These are phyloP conservation scores for Aciculosporium take DNA, from an alignment of 2,329 filamentous ascomycete genomes.

Conservation along the genomic window DNA sequence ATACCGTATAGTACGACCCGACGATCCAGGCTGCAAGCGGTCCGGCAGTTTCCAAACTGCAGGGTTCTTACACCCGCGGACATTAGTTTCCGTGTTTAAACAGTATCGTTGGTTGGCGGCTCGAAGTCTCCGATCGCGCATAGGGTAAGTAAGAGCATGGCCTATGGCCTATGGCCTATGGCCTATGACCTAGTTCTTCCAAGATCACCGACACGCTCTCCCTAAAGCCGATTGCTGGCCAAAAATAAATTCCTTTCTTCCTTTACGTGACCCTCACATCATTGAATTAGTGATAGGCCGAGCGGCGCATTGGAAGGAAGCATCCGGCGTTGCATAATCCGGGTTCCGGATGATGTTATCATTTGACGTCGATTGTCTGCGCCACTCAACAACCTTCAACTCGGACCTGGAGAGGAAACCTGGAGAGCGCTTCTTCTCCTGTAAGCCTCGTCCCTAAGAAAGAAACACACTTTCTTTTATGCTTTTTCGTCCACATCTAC, in stretches of 20 bases:
- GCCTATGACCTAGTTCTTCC: not conserved
- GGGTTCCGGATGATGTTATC: not conserved
- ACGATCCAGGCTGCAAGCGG: no score
- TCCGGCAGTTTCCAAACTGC: no score
- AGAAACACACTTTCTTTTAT: slow-evolving; percentile 17
- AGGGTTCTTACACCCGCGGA: no score
- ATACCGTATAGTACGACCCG: no score
- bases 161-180: no score
- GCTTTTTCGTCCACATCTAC: slow-evolving; percentile 19
- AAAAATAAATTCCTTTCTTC: not conserved
- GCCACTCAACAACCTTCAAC: not conserved
- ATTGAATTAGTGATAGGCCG: not conserved
- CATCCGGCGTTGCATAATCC: not conserved
- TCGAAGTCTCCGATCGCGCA: not conserved
- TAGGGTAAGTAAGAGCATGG: not conserved
- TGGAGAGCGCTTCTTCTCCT: not conserved
- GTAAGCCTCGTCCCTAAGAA: not conserved
- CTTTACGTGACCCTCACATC: not conserved
- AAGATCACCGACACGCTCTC: not conserved
- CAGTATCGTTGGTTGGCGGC: not conserved
- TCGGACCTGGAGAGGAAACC: not conserved
- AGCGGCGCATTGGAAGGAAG: not conserved
- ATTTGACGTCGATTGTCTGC: slow-evolving; percentile 3
- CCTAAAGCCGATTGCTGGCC: not conserved
- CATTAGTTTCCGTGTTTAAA: no score